phyloP scores from a whole-genome alignment of 768 basidiomycete genomes.

The Mycena indigotica region DNA sequence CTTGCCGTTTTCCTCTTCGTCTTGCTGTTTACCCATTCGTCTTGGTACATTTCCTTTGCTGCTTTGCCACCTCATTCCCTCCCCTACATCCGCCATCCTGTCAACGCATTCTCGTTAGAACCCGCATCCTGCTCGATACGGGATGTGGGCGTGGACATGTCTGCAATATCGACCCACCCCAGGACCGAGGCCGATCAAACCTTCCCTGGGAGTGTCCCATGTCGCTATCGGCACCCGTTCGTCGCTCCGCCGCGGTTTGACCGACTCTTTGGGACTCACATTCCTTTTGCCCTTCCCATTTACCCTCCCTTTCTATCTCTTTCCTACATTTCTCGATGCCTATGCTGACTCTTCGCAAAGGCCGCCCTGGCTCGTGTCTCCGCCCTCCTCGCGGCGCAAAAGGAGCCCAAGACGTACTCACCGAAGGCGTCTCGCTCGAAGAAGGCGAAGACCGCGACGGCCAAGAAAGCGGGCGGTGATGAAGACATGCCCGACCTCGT shows the following conservation, averaged over 20 bases:
- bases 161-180: conserved; percentile 68
- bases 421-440: conserved; percentile 75
- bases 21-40: conserved; percentile 16
- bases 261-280: conserved; percentile 81
- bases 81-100: not conserved
- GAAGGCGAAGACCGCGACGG: conserved; percentile 47
- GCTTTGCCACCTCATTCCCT: not conserved
- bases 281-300: conserved; percentile 23
- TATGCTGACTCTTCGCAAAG: conserved; percentile 44
- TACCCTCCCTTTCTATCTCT: conserved; percentile 20
- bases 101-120: conserved; percentile 86
- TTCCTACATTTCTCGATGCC: conserved; percentile 14
- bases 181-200: conserved; percentile 63
- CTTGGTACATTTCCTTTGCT: too few relatives aligned
- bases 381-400: conserved; percentile 68
- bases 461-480: conserved; percentile 14
- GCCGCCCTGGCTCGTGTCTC: conserved; percentile 77
- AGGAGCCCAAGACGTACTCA: conserved; percentile 66
- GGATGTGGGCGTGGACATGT: conserved; percentile 94
- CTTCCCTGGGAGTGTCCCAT: conserved; percentile 57
- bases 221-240: conserved; percentile 81
- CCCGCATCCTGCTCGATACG: conserved; percentile 74
- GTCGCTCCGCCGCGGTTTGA: conserved; percentile 54
- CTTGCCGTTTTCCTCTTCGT: conserved; percentile 5
- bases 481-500: conserved; percentile 6